Conservation (phyloP, 306 rosid genomes). For the Acmispon strigosus region DNA sequence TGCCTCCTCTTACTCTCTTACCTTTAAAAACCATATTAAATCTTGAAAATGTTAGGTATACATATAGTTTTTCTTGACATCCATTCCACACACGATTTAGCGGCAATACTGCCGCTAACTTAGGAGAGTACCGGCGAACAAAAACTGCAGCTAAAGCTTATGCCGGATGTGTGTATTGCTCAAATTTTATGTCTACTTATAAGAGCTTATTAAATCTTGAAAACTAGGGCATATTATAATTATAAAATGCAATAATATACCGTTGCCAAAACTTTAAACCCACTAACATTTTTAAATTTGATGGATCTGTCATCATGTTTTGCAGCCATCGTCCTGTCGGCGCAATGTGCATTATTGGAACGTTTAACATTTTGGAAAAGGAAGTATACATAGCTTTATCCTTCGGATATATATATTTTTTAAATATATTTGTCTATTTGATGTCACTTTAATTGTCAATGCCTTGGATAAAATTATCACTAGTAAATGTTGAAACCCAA, state of each 20-base stretch:
- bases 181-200: no score
- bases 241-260: not conserved
- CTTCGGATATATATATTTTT: no score
- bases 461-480: not conserved
- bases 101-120: no score
- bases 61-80: no score
- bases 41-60: no score
- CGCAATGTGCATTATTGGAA: slow-evolving; percentile 11
- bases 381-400: not conserved
- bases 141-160: no score
- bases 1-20: not conserved
- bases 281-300: not conserved
- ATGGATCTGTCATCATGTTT: not conserved
- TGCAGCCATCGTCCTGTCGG: not conserved
- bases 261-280: not conserved
- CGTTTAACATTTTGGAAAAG: not conserved
- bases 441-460: not conserved
- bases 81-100: no score
- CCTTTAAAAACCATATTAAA: not conserved
- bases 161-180: no score
- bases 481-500: not conserved
- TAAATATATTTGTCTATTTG: not conserved
- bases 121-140: no score
- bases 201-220: not conserved
- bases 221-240: not conserved